Percentiles rank a stretch among this genome's conserved stretches.
phyloP scores from a whole-genome alignment of 805 yeast species.

The Schwanniomyces vanrijiae region DNA sequence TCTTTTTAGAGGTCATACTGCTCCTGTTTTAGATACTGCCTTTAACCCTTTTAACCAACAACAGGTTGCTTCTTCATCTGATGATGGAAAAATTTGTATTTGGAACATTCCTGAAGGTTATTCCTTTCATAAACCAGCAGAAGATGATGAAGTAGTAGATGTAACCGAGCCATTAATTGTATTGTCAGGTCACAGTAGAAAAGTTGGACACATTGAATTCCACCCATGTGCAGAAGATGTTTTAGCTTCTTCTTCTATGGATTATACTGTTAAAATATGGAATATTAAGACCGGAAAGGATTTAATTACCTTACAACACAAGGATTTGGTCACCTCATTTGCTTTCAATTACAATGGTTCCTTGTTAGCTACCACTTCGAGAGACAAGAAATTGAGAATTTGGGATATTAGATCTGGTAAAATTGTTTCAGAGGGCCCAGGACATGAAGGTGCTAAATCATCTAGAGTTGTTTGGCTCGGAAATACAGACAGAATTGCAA shows the following conservation, averaged over 20 bases:
- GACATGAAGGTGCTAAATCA: constrained; percentile 91
- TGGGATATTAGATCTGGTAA: constrained; percentile 86
- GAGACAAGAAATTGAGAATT: constrained; percentile 86
- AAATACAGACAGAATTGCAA: constrained; percentile 75
- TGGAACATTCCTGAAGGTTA: constrained; percentile 89
- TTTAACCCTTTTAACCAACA: constrained; percentile 88
- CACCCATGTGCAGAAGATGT: constrained; percentile 88
- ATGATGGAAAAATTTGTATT: constrained; percentile 73
- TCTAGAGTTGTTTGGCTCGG: constrained; percentile 92
- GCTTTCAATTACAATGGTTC: constrained; percentile 90
- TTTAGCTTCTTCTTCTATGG: constrained; percentile 87
- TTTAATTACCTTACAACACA: constrained; percentile 73
- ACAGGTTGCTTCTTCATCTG: constrained; percentile 76
- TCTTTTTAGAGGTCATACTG: constrained; percentile 92
- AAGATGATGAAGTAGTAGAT: constrained; percentile 61
- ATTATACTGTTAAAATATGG: constrained; percentile 91
- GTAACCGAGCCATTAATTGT: constrained; percentile 63
- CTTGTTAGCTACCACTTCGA: constrained; percentile 79
- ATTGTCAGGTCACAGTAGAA: constrained; percentile 84
- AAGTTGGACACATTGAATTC: constrained; percentile 88
- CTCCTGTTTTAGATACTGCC: constrained; percentile 92
- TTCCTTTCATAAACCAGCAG: constrained; percentile 61
- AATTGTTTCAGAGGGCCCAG: constrained; percentile 77
- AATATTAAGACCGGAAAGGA: constrained; percentile 74
- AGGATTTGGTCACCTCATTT: constrained; percentile 90